Conservation (phyloP, 805 yeast species). For the Saccharomycopsis sp. region DNA sequence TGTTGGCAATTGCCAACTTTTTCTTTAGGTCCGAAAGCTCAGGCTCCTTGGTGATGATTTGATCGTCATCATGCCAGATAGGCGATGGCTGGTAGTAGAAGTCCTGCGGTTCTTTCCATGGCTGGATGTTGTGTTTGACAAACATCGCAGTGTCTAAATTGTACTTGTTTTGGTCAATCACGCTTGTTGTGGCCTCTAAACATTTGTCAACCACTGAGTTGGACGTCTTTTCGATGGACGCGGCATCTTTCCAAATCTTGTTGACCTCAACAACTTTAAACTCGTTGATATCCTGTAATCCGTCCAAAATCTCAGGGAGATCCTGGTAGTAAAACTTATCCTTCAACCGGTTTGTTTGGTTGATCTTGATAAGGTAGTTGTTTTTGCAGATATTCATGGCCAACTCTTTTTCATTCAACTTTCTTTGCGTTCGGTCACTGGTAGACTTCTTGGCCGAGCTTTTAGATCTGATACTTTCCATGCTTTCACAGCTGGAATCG, state of each 20-base stretch:
- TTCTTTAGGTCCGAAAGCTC: conserved; percentile 53
- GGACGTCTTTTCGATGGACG: conserved; percentile 50
- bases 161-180: conserved; percentile 66
- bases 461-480: conserved; percentile 76
- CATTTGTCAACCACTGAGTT: conserved; percentile 37
- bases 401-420: conserved; percentile 51
- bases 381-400: conserved; percentile 91
- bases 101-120: conserved; percentile 85
- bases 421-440: conserved; percentile 35
- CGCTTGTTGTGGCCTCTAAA: conserved; percentile 44
- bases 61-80: conserved; percentile 96
- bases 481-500: conserved; percentile 69
- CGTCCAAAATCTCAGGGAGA: conserved; percentile 82
- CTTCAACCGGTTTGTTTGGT: conserved; percentile 81
- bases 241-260: conserved; percentile 56
- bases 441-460: conserved; percentile 54
- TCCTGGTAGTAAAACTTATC: conserved; percentile 93
- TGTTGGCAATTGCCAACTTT: conserved; percentile 38
- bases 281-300: conserved; percentile 78
- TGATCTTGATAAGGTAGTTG: conserved; percentile 70
- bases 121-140: conserved; percentile 70
- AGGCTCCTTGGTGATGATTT: conserved; percentile 50
- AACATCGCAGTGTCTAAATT: conserved; percentile 81
- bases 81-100: conserved; percentile 81
- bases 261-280: conserved; percentile 67